Evolutionary conservation across 2,329 filamentous ascomycete genomes (phyloP).

Genomic region (Epichloe typhina): DNA sequence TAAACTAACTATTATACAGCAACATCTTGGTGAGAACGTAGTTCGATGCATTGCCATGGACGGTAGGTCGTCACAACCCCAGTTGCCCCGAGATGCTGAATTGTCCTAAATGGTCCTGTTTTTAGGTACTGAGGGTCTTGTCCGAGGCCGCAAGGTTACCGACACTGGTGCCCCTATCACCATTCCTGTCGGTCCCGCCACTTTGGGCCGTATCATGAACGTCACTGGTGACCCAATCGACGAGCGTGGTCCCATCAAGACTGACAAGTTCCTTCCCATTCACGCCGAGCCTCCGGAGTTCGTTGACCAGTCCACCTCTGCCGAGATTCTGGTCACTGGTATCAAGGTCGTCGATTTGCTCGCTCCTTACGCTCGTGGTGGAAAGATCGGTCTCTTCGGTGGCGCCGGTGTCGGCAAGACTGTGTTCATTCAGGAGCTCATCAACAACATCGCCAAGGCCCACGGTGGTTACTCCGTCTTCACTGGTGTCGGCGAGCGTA

Average conservation of each 20-base stretch:
- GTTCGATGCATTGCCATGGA: slow-evolving; percentile 99
- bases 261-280: slow-evolving; percentile 74
- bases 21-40: slow-evolving; percentile 99
- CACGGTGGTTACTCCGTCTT: slow-evolving; percentile 99
- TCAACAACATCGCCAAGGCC: slow-evolving; percentile 99
- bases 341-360: slow-evolving; percentile 99
- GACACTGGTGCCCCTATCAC: slow-evolving; percentile 94
- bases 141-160: slow-evolving; percentile 70
- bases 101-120: slow-evolving; percentile 4
- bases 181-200: slow-evolving; percentile 86
- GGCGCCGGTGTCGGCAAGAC: slow-evolving; percentile 99
- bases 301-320: slow-evolving; percentile 87
- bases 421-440: slow-evolving; percentile 99
- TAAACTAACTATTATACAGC: slow-evolving; percentile 43
- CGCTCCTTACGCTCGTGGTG: slow-evolving; percentile 98
- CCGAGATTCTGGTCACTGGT: slow-evolving; percentile 95
- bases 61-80: slow-evolving; percentile 45
- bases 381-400: slow-evolving; percentile 99
- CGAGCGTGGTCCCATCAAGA: slow-evolving; percentile 96
- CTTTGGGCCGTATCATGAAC: slow-evolving; percentile 99
- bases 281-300: slow-evolving; percentile 90
- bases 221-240: slow-evolving; percentile 99
- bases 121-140: slow-evolving; percentile 95
- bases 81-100: background rate
- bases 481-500: slow-evolving; percentile 99